Evolutionary conservation across 129 eudicot species (phyloP).

Genomic region (Flaveria sonorensis): DNA sequence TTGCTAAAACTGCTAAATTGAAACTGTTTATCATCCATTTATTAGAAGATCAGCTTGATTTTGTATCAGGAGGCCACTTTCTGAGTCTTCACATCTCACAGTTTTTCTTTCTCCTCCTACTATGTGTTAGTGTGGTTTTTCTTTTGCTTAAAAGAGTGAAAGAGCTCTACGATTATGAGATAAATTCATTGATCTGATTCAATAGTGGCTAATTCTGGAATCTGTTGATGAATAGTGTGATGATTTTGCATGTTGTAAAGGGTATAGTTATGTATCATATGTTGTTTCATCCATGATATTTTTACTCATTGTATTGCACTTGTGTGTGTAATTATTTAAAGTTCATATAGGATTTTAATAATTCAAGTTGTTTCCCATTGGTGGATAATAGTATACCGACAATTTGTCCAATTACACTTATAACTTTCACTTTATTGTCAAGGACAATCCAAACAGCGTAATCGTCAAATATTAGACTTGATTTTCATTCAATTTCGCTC

Average conservation of each 20-base stretch:
- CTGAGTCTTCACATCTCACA: background rate
- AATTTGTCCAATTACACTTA: no score
- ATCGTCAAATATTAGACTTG: no score
- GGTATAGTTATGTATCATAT: background rate
- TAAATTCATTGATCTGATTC: background rate
- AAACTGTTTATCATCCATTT: background rate
- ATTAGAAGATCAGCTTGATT: background rate
- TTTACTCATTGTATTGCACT: constrained; percentile 6
- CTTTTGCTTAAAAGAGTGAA: background rate
- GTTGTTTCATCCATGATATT: background rate
- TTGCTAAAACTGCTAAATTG: background rate
- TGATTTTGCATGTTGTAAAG: constrained; percentile 3
- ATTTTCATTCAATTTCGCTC: no score
- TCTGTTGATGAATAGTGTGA: background rate
- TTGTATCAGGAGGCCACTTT: background rate
- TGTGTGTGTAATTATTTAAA: background rate
- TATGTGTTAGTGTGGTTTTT: background rate
- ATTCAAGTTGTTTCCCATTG: no score
- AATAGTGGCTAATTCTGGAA: background rate
- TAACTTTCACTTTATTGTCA: no score
- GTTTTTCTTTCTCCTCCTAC: background rate
- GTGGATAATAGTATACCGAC: no score
- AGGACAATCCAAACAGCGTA: no score
- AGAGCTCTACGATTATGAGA: background rate
- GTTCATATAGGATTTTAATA: background rate